These are phyloP conservation scores for Dentipellis sp. DNA, from an alignment of 768 basidiomycete species.

Conservation along the genomic window DNA sequence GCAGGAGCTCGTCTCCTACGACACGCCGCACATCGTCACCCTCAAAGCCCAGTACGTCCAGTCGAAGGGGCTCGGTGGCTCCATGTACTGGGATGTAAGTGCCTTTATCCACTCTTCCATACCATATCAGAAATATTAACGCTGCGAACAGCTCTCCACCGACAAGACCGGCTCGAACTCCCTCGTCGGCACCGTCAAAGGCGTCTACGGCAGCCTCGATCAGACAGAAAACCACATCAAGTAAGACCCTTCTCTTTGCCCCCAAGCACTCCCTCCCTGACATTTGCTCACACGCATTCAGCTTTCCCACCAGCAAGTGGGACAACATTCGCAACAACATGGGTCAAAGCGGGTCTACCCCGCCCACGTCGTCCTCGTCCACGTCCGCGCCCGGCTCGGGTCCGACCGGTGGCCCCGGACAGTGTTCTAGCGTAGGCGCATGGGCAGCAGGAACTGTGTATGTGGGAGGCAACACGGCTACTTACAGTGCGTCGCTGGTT, in stretches of 20 bases:
- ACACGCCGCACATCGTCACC: slow-evolving; percentile 57
- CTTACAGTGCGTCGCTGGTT: slow-evolving; percentile 29
- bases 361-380: slow-evolving; percentile 14
- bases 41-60: slow-evolving; percentile 63
- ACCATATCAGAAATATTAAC: not conserved
- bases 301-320: slow-evolving; percentile 63
- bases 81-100: slow-evolving; percentile 64
- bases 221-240: slow-evolving; percentile 54
- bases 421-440: slow-evolving; percentile 34
- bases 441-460: slow-evolving; percentile 39
- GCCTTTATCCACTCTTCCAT: not conserved
- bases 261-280: not conserved
- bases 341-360: slow-evolving; percentile 22
- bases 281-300: slow-evolving; percentile 14
- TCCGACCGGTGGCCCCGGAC: slow-evolving; percentile 22
- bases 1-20: slow-evolving; percentile 66
- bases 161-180: slow-evolving; percentile 53
- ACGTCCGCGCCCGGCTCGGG: slow-evolving; percentile 13
- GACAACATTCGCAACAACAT: slow-evolving; percentile 63
- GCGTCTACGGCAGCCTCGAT: slow-evolving; percentile 44
- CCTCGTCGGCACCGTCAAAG: slow-evolving; percentile 41
- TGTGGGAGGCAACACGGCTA: slow-evolving; percentile 34
- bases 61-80: slow-evolving; percentile 49
- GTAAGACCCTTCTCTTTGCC: slow-evolving; percentile 22
- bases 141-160: slow-evolving; percentile 34